Evolutionary conservation across 208 protist species (phyloP).

Genomic region (Porcisia deanei): DNA sequence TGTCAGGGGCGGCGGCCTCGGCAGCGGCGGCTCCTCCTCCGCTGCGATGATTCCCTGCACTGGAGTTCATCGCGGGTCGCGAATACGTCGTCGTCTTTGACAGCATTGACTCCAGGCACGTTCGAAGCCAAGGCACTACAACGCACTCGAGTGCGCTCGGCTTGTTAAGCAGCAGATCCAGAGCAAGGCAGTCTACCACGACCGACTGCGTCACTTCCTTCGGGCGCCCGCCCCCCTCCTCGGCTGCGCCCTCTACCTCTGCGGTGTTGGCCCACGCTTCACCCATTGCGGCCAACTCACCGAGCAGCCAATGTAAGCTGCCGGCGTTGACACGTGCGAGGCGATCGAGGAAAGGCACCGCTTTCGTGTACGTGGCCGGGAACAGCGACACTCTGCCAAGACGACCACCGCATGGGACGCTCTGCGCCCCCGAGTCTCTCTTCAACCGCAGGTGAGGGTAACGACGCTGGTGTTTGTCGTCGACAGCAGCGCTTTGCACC

Average conservation of each 20-base stretch:
- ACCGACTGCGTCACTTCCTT: slow-evolving; percentile 7
- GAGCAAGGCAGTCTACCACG: slow-evolving; percentile 41
- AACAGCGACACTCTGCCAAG: not conserved
- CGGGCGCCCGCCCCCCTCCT: not conserved
- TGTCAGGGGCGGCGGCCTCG: not conserved
- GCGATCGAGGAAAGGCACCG: slow-evolving; percentile 28
- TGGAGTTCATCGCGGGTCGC: not conserved
- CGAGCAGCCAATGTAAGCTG: slow-evolving; percentile 11
- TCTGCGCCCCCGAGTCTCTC: not conserved
- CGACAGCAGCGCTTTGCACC: not conserved
- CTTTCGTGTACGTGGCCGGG: slow-evolving; percentile 7
- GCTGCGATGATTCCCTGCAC: not conserved
- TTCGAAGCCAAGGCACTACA: slow-evolving; percentile 48
- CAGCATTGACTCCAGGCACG: slow-evolving; percentile 23
- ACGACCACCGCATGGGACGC: not conserved
- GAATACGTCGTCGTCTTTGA: not conserved
- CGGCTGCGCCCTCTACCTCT: not conserved
- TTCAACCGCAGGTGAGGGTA: not conserved
- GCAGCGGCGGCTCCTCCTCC: not conserved
- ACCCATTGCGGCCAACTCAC: slow-evolving; percentile 41
- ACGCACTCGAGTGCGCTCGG: slow-evolving; percentile 35
- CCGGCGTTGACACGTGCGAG: slow-evolving; percentile 23
- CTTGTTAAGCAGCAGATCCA: slow-evolving; percentile 67
- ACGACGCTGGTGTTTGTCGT: not conserved
- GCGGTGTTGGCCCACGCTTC: slow-evolving; percentile 19